phyloP scores from a whole-genome alignment of 2,329 filamentous ascomycete species.

The Phaeosphaeriaceae sp. region DNA sequence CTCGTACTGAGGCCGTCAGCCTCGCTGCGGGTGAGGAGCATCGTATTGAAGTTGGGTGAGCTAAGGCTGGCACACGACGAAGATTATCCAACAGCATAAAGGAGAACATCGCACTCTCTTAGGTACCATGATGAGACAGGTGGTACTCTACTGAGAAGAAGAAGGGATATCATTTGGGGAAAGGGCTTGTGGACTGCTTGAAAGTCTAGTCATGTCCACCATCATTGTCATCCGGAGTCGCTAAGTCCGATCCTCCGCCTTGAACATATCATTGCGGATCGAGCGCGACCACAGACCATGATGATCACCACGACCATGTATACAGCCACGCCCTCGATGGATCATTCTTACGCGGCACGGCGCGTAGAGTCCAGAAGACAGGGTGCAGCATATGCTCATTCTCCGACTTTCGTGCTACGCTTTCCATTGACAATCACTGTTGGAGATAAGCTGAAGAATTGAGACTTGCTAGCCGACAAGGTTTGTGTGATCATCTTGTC shows the following conservation, averaged over 20 bases:
- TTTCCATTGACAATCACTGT: background rate
- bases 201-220: no score
- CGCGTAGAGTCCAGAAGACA: background rate
- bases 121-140: no score
- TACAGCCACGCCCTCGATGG: background rate
- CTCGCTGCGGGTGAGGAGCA: constrained; percentile 27
- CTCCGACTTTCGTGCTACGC: background rate
- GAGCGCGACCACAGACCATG: background rate
- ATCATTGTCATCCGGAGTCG: background rate
- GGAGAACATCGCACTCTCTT: background rate
- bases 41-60: constrained; percentile 26
- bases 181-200: no score
- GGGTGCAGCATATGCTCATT: background rate
- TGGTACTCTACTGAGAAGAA: no score
- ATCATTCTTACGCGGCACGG: background rate
- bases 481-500: no score
- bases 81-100: background rate
- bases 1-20: constrained; percentile 26
- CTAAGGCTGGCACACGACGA: background rate
- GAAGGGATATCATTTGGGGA: no score
- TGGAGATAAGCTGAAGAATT: no score
- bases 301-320: background rate
- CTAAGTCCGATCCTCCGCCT: background rate
- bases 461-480: no score
- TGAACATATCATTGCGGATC: background rate